phyloP scores from a whole-genome alignment of 1,284 basidiomycete genomes.

The Ustilago sp. region DNA sequence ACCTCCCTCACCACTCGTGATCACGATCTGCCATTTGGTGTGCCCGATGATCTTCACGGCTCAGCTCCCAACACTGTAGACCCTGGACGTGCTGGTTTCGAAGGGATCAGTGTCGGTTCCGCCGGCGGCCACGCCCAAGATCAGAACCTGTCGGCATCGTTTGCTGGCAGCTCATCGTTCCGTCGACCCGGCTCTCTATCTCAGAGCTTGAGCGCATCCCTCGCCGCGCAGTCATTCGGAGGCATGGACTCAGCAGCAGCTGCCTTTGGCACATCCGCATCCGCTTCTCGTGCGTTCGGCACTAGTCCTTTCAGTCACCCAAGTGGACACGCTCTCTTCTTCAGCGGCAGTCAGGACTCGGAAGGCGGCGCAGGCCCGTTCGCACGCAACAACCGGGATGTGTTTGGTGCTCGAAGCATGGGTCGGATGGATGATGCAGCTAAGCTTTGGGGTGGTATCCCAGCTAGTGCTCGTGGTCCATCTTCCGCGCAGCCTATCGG shows the following conservation, averaged over 20 bases:
- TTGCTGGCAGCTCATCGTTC: slow-evolving; percentile 36
- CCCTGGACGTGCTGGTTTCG: slow-evolving; percentile 28
- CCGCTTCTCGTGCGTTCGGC: slow-evolving; percentile 54
- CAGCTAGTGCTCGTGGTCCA: slow-evolving; percentile 5
- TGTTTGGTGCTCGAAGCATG: slow-evolving; percentile 44
- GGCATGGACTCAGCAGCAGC: slow-evolving; percentile 40
- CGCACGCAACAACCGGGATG: slow-evolving; percentile 35
- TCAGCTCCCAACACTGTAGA: slow-evolving; percentile 12
- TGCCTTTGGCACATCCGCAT: slow-evolving; percentile 43
- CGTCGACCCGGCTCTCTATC: slow-evolving; percentile 33
- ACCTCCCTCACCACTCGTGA: slow-evolving; percentile 79
- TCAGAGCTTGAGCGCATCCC: slow-evolving; percentile 37
- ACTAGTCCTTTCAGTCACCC: slow-evolving; percentile 68
- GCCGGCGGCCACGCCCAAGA: slow-evolving; percentile 12
- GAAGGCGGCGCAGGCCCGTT: slow-evolving; percentile 54
- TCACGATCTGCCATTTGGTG: slow-evolving; percentile 80
- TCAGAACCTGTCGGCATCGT: slow-evolving; percentile 20
- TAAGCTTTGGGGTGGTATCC: slow-evolving; percentile 39
- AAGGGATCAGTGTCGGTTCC: slow-evolving; percentile 16
- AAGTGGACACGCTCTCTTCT: slow-evolving; percentile 63
- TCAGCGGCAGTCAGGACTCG: slow-evolving; percentile 59
- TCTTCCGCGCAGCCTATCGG: slow-evolving; percentile 7
- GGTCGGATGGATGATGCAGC: slow-evolving; percentile 40
- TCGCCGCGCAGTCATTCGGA: slow-evolving; percentile 32
- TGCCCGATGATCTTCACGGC: slow-evolving; percentile 73